Base-by-base conservation (phyloP, 2,329 filamentous ascomycete species). In the Xylaria digitata region DNA sequence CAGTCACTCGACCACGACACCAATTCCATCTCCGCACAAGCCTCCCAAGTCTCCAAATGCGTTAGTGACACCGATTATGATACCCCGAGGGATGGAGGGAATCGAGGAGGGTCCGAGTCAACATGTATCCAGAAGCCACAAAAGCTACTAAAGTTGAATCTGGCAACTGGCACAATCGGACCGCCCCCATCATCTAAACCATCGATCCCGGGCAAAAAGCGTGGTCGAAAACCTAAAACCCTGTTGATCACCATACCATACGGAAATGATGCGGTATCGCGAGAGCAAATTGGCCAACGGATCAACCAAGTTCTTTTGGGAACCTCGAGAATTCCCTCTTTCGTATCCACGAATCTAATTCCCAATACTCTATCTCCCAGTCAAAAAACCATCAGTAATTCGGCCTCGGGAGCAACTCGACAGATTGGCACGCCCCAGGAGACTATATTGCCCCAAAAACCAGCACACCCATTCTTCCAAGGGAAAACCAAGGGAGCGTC, bases 391-490 rank as follows among this genome's bases (percentile, higher is more conserved):
- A 37, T 15, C 4, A 55, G 61, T 42, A 45, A 15, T n/a, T 46
- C 42, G 32, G 32, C 40, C 13, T 5, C 37, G 2, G 56, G 49
- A 49, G 48, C 30, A 43, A 69, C 57, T 52, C 65, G 60, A 3
- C 66, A 66, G 53, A 75, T 61, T 49, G 56, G 17, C 53, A 60
- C 48, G 34, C 57, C 45, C 52, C 73, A 68, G 60, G 73, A 57
- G 72, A 73, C 15, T 72, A 78, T 19, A 9, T 43, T 63, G 7
- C 49, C 68, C 1, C 65, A 71, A 60, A 67, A 49, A 55, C 67
- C 66, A 17, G 54, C 67, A 11, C 80, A 94, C 78, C 91, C 91
- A 0, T 92, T 94, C 75, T 94, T 94, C 74, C 75, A 84, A 17
- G 87, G 85, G 6, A 91, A 89, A 71, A 23, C 82, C 6, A 76